Conservation (phyloP, 2,329 filamentous ascomycete genomes). For the Colletotrichum higginsianum region DNA sequence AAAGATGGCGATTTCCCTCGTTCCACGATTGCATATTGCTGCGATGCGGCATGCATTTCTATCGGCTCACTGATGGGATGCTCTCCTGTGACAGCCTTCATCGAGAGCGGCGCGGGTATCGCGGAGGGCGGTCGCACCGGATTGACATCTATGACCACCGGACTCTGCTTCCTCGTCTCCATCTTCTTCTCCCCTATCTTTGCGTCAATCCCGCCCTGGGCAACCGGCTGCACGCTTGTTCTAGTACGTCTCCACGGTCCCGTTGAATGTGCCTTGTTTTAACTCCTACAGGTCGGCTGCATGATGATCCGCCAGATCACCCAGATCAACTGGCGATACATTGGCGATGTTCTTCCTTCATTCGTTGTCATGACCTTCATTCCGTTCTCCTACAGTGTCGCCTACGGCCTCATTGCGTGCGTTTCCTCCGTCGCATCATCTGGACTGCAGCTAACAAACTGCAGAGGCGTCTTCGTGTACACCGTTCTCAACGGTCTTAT, state of each 20-base stretch:
- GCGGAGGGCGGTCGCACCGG: constrained; percentile 82
- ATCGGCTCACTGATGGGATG: constrained; percentile 79
- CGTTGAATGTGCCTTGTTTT: not conserved
- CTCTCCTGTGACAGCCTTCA: constrained; percentile 81
- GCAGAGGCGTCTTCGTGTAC: constrained; percentile 69
- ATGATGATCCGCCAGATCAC: constrained; percentile 84
- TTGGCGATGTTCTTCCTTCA: constrained; percentile 82
- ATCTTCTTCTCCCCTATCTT: constrained; percentile 85
- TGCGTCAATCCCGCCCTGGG: constrained; percentile 84
- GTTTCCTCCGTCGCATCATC: constrained; percentile 46
- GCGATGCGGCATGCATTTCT: constrained; percentile 79
- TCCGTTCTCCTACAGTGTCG: constrained; percentile 84
- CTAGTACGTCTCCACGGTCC: constrained; percentile 61
- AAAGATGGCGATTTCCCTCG: constrained; percentile 87
- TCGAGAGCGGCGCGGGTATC: constrained; percentile 83
- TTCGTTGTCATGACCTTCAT: constrained; percentile 83
- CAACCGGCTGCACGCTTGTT: constrained; percentile 81
- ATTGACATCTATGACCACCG: constrained; percentile 78
- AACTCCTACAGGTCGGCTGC: constrained; percentile 71
- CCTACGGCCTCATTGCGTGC: constrained; percentile 82
- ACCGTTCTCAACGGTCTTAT: constrained; percentile 65
- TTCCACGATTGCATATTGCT: constrained; percentile 84
- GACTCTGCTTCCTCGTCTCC: constrained; percentile 78
- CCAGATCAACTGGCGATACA: constrained; percentile 83
- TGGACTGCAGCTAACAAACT: constrained; percentile 5